A percentile compares a stretch with the other conserved stretches of the same genome.
phyloP scores from a whole-genome alignment of 768 basidiomycete species.

The Tylopilus plumbeoviolaceoides region DNA sequence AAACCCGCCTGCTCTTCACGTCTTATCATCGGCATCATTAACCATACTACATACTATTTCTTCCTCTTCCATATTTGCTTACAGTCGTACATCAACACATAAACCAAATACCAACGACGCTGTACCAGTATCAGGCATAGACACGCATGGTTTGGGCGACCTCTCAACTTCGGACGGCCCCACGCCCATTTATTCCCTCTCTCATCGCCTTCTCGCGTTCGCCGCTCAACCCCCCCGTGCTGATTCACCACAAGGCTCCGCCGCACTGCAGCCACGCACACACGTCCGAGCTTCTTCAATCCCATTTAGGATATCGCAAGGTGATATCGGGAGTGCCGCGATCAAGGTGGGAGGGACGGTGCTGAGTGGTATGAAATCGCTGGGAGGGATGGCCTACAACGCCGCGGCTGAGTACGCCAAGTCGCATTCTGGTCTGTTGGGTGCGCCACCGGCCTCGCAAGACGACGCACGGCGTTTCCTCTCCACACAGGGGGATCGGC shows the following conservation, averaged over 20 bases:
- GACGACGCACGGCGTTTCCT: conserved; percentile 14
- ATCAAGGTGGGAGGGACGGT: conserved; percentile 56
- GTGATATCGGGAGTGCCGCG: conserved; percentile 53
- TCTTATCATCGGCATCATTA: conserved; percentile 55
- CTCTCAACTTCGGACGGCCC: conserved; percentile 22
- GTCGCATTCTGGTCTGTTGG: conserved; percentile 20
- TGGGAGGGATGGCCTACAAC: conserved; percentile 40
- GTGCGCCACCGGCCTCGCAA: conserved; percentile 9
- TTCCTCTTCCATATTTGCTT: conserved; percentile 43
- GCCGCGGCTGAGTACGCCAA: conserved; percentile 43
- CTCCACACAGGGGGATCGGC: conserved; percentile 20
- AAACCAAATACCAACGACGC: conserved; percentile 34
- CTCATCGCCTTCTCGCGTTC: conserved; percentile 61
- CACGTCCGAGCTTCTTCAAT: conserved; percentile 20
- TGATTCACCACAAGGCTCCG: conserved; percentile 17
- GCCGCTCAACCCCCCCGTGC: conserved; percentile 35
- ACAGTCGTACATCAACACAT: conserved; percentile 34
- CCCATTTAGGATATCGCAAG: conserved; percentile 39
- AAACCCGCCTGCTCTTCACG: conserved; percentile 48
- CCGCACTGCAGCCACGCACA: conserved; percentile 18
- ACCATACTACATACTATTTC: conserved; percentile 47
- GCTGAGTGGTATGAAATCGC: conserved; percentile 57
- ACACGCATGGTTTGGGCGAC: conserved; percentile 19
- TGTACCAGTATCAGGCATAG: conserved; percentile 40
- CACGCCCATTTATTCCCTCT: conserved; percentile 45